Base-by-base conservation (phyloP, 805 yeast genomes). In the Jamesozyma jinghongensis region DNA sequence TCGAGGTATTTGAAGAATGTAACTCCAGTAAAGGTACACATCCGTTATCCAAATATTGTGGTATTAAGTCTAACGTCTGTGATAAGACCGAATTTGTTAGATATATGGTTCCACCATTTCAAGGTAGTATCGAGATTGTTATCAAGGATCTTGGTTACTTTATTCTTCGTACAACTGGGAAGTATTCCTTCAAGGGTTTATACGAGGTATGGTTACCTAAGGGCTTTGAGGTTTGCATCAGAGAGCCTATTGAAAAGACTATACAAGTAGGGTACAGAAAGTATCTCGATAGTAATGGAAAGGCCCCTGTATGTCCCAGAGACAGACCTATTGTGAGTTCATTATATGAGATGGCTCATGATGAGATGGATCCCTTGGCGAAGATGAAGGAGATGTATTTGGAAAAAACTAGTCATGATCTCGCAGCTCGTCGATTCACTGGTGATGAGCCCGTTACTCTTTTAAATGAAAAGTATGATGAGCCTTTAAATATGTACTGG, bases 21-120 rank as follows among this genome's bases (percentile, higher is more conserved):
- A 38, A 45, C 25, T 30, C 35, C 14, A n/a, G 53, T 49, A 31
- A 10, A 4, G 32, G 16, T 6, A 57, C 57, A 1, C 62, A 65
- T 54, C 44, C 66, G 34, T 26, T 59, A 40, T 22, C 48, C 31
- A 41, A 66, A 67, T 25, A 53, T 51, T 54, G 60, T 41, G 63
- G 57, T 10, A 41, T 58, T 4, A 33, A 40, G 13, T 19, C 44
- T 10, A 33, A 16, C 5, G 19, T 47, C 11, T 42, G 52, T 25
- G 32, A 47, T 18, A 47, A 43, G 30, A 49, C 55, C 1, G 53
- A 63, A 2, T 52, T 69, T 47, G 60, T 54, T 1, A 61, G 75
- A 42, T 79, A 70, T 46, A 65, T 73, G 2, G 66, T 83, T 3
- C 90, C 92, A 0, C 84, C 85, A n/a, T 82, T 82, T 49, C 65